These are phyloP conservation scores for Orychophragmus violaceus DNA, from an alignment of 345 rosid genomes.

Conservation along the genomic window DNA sequence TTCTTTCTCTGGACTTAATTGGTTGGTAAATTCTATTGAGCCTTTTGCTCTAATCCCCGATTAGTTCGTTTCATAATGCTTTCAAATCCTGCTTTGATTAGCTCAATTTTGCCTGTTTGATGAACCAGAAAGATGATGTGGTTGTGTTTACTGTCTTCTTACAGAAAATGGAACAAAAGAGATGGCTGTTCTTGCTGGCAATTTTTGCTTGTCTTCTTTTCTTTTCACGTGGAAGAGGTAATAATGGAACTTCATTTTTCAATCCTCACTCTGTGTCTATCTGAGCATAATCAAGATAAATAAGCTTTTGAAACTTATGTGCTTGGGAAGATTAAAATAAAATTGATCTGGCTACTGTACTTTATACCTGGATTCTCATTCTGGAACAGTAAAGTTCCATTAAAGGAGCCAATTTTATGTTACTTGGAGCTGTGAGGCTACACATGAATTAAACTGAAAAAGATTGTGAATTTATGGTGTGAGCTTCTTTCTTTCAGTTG, in stretches of 20 bases:
- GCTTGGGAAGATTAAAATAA: not conserved
- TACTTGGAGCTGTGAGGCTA: not conserved
- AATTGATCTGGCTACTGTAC: not conserved
- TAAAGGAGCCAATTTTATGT: not conserved
- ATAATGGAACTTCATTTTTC: not conserved
- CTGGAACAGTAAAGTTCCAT: not conserved
- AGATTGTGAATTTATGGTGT: not conserved
- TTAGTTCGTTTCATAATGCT: not conserved
- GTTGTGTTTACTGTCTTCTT: not conserved
- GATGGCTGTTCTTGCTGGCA: constrained; percentile 31
- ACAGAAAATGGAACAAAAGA: constrained; percentile 41
- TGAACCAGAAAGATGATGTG: not conserved
- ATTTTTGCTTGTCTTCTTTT: constrained; percentile 30
- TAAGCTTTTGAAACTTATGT: not conserved
- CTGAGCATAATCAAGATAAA: not conserved
- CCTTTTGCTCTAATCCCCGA: not conserved
- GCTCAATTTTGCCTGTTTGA: not conserved
- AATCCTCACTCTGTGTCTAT: not conserved
- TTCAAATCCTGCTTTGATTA: not conserved
- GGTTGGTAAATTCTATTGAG: not conserved
- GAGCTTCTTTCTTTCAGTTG: not conserved
- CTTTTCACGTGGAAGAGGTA: constrained; percentile 46
- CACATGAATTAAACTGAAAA: not conserved
- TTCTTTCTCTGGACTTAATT: not conserved
- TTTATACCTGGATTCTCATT: not conserved